Evolutionary conservation across 805 yeast genomes (phyloP), one percentile per base, ranked within the genome.

Genomic region (Maudiozyma turicensis): DNA sequence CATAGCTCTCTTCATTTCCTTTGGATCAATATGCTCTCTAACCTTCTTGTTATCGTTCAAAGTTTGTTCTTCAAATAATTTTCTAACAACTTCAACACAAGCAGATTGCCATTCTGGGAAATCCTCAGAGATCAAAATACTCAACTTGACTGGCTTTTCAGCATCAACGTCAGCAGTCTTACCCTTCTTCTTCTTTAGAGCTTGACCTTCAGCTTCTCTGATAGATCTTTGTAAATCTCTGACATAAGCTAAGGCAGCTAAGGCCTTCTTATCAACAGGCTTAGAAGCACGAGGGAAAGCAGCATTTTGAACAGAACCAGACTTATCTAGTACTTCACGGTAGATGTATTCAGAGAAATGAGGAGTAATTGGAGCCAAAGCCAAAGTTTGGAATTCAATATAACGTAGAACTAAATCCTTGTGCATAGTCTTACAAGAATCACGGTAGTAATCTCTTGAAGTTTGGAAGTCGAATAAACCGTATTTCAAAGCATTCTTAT

Each of bases 1-100:
- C 98, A 93, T 93, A 52, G 96, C 97, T 59, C 95, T 84, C 78
- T 93, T 93, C 86, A 90, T 86, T 61, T 93, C 98, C 67, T 82
- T 83, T 56, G 86, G 86, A 31, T 72, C 71, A 52, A 85, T 81
- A 64, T 73, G 78, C 57, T 80, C 77, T 66, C 77, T 83, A 58
- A 85, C 72, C 50, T 70, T 72, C 60, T 75, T 76, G 71, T 76
- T 83, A 65, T 85, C 91, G 55, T 81, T 73, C 61, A 85, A 73
- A 31, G 78, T 68, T 37, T 79, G 82, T 43, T 65, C 68, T 58
- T 80, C 89, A 57, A 86, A 85, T 56, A 86, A 74, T 58, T 82
- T 81, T 59, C 90, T 78, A 32, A 89, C 91, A 47, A 93, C 70
- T 58, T 86, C 85, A 48, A 90, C 75, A 64, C 88, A 89, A 56